Evolutionary conservation across 768 basidiomycete species (phyloP).

Genomic region (Podaxis sp.): DNA sequence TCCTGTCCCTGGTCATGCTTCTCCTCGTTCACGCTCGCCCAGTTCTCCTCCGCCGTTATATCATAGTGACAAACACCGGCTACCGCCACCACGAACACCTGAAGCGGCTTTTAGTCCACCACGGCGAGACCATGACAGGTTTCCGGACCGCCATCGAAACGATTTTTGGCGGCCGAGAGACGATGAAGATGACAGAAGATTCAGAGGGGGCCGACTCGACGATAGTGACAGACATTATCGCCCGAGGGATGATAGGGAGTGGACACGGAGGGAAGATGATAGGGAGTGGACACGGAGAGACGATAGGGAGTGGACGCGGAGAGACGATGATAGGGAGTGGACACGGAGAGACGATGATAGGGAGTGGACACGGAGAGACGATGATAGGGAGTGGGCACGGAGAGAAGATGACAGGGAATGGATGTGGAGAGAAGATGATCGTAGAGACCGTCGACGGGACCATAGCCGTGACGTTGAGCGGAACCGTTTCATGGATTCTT

Average conservation of each 20-base stretch:
- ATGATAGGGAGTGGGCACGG: constrained; percentile 14
- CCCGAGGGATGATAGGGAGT: constrained; percentile 27
- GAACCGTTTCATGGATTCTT: constrained; percentile 17
- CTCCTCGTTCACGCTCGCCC: constrained; percentile 19
- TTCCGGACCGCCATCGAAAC: constrained; percentile 22
- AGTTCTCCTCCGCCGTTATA: constrained; percentile 11
- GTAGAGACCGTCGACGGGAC: constrained; percentile 16
- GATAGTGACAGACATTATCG: constrained; percentile 20
- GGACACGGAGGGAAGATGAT: constrained; percentile 4
- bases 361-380: too few species aligned
- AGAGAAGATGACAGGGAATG: constrained; percentile 16
- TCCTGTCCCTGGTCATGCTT: constrained; percentile 21
- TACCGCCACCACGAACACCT: constrained; percentile 35
- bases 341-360: constrained; percentile 26
- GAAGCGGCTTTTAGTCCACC: constrained; percentile 33
- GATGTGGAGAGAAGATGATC: constrained; percentile 25
- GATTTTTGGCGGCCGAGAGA: constrained; percentile 23
- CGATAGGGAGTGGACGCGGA: constrained; percentile 16
- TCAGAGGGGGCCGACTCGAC: constrained; percentile 20
- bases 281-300: too few species aligned
- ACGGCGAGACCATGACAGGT: constrained; percentile 26
- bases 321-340: constrained; percentile 14
- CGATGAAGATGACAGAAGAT: constrained; percentile 25
- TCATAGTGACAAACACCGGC: constrained; percentile 32
- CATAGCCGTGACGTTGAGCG: constrained; percentile 20